Conservation (phyloP, 202 grass and related monocot species). For the Thinopyrum obtusiflorum region DNA sequence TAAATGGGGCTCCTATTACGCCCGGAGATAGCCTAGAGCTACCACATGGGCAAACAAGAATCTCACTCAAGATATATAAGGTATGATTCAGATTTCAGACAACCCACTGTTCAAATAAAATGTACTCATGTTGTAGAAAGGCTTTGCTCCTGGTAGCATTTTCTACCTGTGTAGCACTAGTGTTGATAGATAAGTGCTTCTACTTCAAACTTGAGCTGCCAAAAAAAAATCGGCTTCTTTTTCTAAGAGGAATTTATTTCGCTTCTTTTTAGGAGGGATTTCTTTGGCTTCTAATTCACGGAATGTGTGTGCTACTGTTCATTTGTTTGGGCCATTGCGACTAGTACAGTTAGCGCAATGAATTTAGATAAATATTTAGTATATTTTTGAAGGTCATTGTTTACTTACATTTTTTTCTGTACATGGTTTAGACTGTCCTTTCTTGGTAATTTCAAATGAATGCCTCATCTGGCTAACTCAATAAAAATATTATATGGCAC, state of each 20-base stretch:
- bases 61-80: constrained; percentile 8
- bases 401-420: too few relatives aligned
- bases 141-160: neutral
- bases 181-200: neutral
- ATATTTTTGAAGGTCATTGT: neutral
- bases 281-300: neutral
- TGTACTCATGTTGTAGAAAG: neutral
- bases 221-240: neutral
- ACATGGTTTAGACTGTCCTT: neutral
- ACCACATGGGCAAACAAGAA: constrained; percentile 4
- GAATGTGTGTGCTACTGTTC: neutral
- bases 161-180: neutral
- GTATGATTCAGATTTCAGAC: neutral
- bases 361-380: neutral
- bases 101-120: neutral
- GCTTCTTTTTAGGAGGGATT: too few relatives aligned
- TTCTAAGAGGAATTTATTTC: too few relatives aligned
- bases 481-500: too few relatives aligned
- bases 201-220: neutral
- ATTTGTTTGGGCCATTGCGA: neutral
- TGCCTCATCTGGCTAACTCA: too few relatives aligned
- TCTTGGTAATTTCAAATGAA: neutral
- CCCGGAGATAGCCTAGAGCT: neutral
- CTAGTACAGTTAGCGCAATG: neutral
- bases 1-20: constrained; percentile 9